phyloP scores from a whole-genome alignment of 805 yeast species.

The Zygosaccharomyces bailii region DNA sequence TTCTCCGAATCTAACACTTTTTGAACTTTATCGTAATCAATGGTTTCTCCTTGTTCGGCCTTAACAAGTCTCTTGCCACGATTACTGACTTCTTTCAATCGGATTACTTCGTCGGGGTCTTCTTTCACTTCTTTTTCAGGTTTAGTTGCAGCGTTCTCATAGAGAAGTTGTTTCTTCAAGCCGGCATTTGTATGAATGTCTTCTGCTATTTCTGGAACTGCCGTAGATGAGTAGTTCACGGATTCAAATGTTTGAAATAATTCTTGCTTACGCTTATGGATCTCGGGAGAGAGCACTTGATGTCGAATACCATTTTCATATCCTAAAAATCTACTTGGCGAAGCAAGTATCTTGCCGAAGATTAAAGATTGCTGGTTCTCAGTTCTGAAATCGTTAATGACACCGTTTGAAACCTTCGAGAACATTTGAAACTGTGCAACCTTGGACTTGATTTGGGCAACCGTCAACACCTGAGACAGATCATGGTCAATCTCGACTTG shows the following conservation, averaged over 20 bases:
- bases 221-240: constrained; percentile 26
- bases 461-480: constrained; percentile 13
- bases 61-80: constrained; percentile 12
- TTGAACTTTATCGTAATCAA: constrained; percentile 46
- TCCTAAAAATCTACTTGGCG: constrained; percentile 11
- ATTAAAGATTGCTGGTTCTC: constrained; percentile 7
- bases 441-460: constrained; percentile 21
- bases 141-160: neutral
- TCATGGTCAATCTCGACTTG: constrained; percentile 1
- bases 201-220: constrained; percentile 39
- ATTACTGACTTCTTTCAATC: constrained; percentile 34
- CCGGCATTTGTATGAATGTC: too few relatives aligned
- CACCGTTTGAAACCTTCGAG: neutral
- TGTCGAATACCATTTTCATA: constrained; percentile 9
- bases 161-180: constrained; percentile 27
- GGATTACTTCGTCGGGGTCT: constrained; percentile 40
- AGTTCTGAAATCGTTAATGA: neutral
- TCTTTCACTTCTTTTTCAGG: constrained; percentile 14
- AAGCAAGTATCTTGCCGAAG: constrained; percentile 15
- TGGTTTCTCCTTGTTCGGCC: constrained; percentile 23
- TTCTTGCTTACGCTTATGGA: constrained; percentile 17
- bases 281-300: constrained; percentile 12
- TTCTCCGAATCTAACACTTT: constrained; percentile 37
- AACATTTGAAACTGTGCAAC: constrained; percentile 12
- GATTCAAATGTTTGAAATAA: constrained; percentile 18